These are phyloP conservation scores for Salix arbutifolia DNA, from an alignment of 345 rosid genomes.

Conservation along the genomic window DNA sequence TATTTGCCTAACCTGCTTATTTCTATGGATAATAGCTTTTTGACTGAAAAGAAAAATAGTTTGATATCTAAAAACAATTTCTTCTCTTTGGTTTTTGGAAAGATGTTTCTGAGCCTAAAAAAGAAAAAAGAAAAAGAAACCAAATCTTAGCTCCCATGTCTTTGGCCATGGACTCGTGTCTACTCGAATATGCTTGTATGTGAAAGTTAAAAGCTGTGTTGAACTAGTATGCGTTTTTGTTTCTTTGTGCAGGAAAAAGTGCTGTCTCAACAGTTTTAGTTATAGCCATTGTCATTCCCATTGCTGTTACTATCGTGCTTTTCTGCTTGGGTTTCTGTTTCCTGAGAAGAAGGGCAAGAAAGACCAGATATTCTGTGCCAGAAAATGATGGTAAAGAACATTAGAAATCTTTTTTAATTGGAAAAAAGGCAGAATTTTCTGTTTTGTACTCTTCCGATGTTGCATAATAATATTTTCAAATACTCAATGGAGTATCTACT, in stretches of 20 bases:
- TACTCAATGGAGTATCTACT: not conserved
- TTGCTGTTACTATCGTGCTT: slow-evolving; percentile 21
- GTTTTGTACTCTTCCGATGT: not conserved
- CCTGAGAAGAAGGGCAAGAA: slow-evolving; percentile 28
- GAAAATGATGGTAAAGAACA: slow-evolving; percentile 33
- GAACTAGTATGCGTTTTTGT: not conserved
- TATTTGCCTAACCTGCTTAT: too few species aligned
- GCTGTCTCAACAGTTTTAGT: slow-evolving; percentile 16
- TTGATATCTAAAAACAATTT: too few species aligned
- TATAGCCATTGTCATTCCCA: slow-evolving; percentile 29
- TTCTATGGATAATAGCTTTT: too few species aligned
- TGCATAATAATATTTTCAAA: not conserved
- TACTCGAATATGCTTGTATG: not conserved
- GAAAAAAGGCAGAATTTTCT: not conserved
- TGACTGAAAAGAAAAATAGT: too few species aligned
- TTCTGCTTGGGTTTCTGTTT: slow-evolving; percentile 23
- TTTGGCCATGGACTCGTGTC: not conserved
- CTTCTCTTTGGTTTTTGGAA: not conserved
- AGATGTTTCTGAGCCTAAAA: not conserved
- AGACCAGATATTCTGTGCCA: slow-evolving; percentile 12
- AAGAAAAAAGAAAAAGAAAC: too few species aligned
- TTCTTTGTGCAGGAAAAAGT: slow-evolving; percentile 23
- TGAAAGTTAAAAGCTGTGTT: not conserved
- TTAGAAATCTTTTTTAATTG: not conserved
- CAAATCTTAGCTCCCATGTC: not conserved